These are phyloP conservation scores for Hyaloperonospora brassicae DNA, from an alignment of 352 stramenopile genomes.

Conservation along the genomic window DNA sequence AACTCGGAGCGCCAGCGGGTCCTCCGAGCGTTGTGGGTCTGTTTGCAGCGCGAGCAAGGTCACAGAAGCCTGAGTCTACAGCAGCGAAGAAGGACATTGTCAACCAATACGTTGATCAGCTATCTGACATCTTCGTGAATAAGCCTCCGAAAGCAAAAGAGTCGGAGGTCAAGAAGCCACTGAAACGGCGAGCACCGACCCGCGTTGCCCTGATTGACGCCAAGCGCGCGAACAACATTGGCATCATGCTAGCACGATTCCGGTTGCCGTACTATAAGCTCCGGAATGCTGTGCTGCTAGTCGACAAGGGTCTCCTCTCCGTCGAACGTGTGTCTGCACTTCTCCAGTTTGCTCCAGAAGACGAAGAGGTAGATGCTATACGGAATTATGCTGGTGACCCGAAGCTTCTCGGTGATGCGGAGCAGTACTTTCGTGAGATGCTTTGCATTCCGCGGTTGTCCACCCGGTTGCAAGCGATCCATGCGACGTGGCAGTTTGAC, in stretches of 20 bases:
- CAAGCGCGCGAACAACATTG: conserved; percentile 82
- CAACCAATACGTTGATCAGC: conserved; percentile 56
- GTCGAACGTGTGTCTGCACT: conserved; percentile 63
- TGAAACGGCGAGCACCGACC: conserved; percentile 55
- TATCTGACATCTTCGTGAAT: conserved; percentile 78
- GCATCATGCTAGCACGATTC: conserved; percentile 81
- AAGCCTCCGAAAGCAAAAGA: conserved; percentile 59
- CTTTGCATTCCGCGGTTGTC: conserved; percentile 49
- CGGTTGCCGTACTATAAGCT: conserved; percentile 76
- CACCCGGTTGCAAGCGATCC: conserved; percentile 66
- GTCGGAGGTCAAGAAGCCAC: conserved; percentile 37
- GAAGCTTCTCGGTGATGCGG: conserved; percentile 69
- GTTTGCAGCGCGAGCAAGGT: conserved; percentile 28
- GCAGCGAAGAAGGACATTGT: conserved; percentile 42
- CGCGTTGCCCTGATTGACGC: conserved; percentile 74
- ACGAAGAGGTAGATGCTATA: conserved; percentile 59
- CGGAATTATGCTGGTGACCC: conserved; percentile 53
- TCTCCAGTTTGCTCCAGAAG: conserved; percentile 73
- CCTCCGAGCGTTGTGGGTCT: conserved; percentile 27
- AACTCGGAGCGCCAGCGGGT: conserved; percentile 6
- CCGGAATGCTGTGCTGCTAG: conserved; percentile 60
- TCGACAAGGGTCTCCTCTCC: conserved; percentile 72
- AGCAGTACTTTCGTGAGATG: conserved; percentile 76
- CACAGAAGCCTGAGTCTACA: conserved; percentile 11
- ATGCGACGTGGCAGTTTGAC: conserved; percentile 81